phyloP scores from a whole-genome alignment of 257 asterid genomes.

The Nemophila menziesii region DNA sequence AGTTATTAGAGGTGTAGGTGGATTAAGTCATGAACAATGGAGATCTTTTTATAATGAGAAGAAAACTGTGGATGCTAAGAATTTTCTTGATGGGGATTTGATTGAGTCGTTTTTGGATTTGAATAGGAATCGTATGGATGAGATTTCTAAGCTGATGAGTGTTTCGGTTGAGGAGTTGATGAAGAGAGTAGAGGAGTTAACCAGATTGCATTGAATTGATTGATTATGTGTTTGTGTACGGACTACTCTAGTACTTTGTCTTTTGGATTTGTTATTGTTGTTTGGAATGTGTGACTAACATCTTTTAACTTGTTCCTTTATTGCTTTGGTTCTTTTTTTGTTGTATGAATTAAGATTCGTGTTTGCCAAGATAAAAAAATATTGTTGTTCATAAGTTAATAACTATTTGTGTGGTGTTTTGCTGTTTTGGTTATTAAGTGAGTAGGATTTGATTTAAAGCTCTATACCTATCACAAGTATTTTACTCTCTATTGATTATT shows the following conservation, averaged over 20 bases:
- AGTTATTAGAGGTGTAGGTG: slow-evolving; percentile 96
- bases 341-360: background rate
- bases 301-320: background rate
- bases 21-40: slow-evolving; percentile 94
- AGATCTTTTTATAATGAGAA: slow-evolving; percentile 87
- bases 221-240: no score
- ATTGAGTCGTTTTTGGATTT: slow-evolving; percentile 91
- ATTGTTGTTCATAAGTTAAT: no score
- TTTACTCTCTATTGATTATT: no score
- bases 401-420: no score
- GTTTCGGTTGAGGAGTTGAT: slow-evolving; percentile 76
- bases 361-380: no score
- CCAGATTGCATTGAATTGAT: slow-evolving; percentile 83
- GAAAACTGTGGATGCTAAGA: slow-evolving; percentile 68
- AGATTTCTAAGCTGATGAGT: slow-evolving; percentile 56
- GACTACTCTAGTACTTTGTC: no score
- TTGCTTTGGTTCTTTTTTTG: background rate
- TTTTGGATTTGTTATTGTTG: background rate
- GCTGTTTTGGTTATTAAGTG: no score
- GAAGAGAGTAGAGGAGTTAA: slow-evolving; percentile 95
- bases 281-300: background rate
- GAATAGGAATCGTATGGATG: slow-evolving; percentile 63
- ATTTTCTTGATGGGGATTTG: slow-evolving; percentile 84
- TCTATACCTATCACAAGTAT: no score
- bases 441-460: no score